Evolutionary conservation across 345 rosid genomes (phyloP), one percentile per base, ranked within the genome.

Genomic region (Murraya koenigii): DNA sequence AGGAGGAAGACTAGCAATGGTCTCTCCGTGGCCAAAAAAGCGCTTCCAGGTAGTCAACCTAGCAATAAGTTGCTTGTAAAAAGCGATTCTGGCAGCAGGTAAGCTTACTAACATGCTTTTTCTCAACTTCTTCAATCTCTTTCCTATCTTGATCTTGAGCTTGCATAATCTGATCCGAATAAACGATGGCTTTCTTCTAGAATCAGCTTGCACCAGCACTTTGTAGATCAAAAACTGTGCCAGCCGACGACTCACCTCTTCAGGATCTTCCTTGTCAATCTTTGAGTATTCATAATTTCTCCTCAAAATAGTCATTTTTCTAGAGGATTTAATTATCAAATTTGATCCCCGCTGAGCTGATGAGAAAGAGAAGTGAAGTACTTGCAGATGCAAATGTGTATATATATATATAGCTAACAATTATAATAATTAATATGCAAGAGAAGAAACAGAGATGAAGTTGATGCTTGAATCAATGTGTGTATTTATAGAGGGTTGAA

Each of bases 181-280:
- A 61, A 81, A 87, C 13, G 85, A 90, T 15, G 87, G 77, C 19
- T 81, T 88, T 83, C 87, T 80, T 71, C 75, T 79, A 32, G 87
- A 47, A 64, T 89, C 91, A 6, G 91, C 97, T 66, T 77, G 77
- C 74, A 87, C 87, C 38, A 93, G 26, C 20, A 72, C 88, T 79
- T 88, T 93, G 89, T 93, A 89, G 78, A 95, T 90, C 92, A 93
- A 86, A 88, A 93, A 95, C 84, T 88, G 96, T 35, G 98, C 97
- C 83, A 88, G 73, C 67, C 91, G 76, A 65, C 84, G 94, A 23
- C 58, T 65, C 0, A 84, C 13, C 77, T 91, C 98, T 73, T 93
- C 90, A 0, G 90, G 93, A 77, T 89, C 94, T 77, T 95, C 98
- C 80, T 90, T 87, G 35, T 88, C 82, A 64, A 95, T 13, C 87